Conservation (phyloP, 2,329 filamentous ascomycete species). For the Exophiala spinifera region DNA sequence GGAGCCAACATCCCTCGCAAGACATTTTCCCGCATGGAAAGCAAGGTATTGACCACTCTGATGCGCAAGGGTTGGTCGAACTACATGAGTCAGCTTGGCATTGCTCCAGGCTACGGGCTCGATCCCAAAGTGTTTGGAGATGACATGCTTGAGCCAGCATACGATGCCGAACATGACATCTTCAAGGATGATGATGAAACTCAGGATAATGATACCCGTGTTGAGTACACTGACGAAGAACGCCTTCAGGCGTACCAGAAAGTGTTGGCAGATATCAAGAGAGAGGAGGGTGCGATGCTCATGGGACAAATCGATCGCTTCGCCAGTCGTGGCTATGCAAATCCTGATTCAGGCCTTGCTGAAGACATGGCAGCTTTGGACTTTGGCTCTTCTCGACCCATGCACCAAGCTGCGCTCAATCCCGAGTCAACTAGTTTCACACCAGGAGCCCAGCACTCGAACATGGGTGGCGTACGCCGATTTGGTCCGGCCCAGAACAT, state of each 20-base stretch:
- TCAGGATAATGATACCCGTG: background rate
- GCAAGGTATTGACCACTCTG: constrained; percentile 11
- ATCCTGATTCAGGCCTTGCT: background rate
- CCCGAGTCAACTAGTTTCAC: background rate
- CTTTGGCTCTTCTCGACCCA: background rate
- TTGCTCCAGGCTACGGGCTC: background rate
- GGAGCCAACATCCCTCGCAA: constrained; percentile 13
- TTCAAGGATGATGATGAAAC: constrained; percentile 1
- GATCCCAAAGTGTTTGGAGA: background rate
- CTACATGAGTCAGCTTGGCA: constrained; percentile 10
- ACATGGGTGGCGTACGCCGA: background rate
- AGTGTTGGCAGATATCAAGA: constrained; percentile 1
- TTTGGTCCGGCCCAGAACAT: background rate
- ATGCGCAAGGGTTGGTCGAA: constrained; percentile 17
- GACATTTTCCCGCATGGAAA: constrained; percentile 15
- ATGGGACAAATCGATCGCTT: constrained; percentile 1
- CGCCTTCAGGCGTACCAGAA: background rate
- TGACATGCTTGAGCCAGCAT: background rate
- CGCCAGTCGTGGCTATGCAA: background rate
- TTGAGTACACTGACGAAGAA: background rate
- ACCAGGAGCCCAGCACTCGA: background rate
- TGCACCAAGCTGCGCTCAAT: background rate
- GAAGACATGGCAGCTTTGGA: background rate
- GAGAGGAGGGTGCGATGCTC: background rate
- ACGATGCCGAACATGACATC: background rate